phyloP scores from a whole-genome alignment of 768 basidiomycete genomes.

The Hericium coralloides region DNA sequence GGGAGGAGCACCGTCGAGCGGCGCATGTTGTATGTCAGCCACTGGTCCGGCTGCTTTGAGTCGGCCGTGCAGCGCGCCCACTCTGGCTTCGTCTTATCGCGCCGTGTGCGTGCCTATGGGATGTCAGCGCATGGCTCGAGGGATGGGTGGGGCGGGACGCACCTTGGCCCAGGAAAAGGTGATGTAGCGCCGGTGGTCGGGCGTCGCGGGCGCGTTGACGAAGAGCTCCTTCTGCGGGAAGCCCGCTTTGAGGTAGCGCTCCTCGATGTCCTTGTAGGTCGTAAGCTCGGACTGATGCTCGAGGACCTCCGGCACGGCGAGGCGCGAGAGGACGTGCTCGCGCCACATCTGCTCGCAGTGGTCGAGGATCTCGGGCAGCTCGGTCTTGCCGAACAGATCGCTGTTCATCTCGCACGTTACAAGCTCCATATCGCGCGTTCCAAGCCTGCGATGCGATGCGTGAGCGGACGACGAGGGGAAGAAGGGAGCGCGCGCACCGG shows the following conservation, averaged over 20 bases:
- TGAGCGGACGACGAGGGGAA: neutral
- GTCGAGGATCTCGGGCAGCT: neutral
- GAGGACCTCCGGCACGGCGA: neutral
- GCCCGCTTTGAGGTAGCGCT: neutral
- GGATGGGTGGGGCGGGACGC: no score
- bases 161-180: neutral
- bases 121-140: no score
- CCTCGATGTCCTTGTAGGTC: neutral
- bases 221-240: neutral
- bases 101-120: neutral
- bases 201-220: neutral
- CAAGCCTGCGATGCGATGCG: neutral
- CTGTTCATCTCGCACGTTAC: neutral
- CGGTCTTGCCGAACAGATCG: neutral
- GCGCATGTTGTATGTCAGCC: neutral
- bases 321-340: neutral
- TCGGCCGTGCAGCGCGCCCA: neutral
- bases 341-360: neutral
- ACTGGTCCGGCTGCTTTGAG: neutral
- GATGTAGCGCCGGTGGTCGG: neutral
- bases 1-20: neutral
- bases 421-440: neutral
- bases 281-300: neutral
- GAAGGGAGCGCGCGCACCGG: neutral
- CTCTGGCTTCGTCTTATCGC: neutral